Evolutionary conservation across 805 yeast species (phyloP).

Genomic region (Metschnikowia vanudenii): DNA sequence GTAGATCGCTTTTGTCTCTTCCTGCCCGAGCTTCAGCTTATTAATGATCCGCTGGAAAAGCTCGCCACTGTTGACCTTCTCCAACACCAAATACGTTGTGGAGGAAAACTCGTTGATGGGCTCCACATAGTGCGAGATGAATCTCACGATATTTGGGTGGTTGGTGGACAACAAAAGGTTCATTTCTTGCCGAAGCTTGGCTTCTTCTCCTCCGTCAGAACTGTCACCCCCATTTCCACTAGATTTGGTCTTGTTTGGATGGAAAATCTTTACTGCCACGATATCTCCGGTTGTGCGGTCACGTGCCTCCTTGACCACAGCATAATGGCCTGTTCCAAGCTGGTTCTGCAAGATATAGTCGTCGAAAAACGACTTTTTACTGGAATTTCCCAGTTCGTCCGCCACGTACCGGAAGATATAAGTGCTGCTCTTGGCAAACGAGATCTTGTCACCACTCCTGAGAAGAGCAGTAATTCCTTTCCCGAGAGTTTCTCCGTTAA

Average conservation of each 20-base stretch:
- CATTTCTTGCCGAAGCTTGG: constrained; percentile 61
- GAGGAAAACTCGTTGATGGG: constrained; percentile 50
- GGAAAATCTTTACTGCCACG: constrained; percentile 75
- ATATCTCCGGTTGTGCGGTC: constrained; percentile 55
- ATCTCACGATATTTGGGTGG: constrained; percentile 69
- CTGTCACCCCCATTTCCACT: constrained; percentile 10
- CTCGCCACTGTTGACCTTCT: constrained; percentile 74
- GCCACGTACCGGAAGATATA: constrained; percentile 47
- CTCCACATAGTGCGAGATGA: constrained; percentile 57
- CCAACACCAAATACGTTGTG: constrained; percentile 64
- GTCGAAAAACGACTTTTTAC: constrained; percentile 50
- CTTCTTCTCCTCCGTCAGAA: constrained; percentile 22
- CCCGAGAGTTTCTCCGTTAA: constrained; percentile 56
- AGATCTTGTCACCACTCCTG: constrained; percentile 62
- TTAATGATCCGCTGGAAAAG: constrained; percentile 67
- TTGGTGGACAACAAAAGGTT: constrained; percentile 60
- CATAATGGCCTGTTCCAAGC: constrained; percentile 77
- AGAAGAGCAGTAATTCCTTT: constrained; percentile 48
- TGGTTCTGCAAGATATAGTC: constrained; percentile 55
- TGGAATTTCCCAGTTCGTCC: constrained; percentile 23
- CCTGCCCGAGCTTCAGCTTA: constrained; percentile 59
- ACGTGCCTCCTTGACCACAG: constrained; percentile 71
- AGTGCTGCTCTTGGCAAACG: constrained; percentile 51
- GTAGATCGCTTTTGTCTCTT: constrained; percentile 61
- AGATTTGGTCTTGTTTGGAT: constrained; percentile 41